A percentile compares a stretch with the other conserved stretches of the same genome.
phyloP scores from a whole-genome alignment of 192 early-diverging fungal genomes.

The Coemansia sp. region DNA sequence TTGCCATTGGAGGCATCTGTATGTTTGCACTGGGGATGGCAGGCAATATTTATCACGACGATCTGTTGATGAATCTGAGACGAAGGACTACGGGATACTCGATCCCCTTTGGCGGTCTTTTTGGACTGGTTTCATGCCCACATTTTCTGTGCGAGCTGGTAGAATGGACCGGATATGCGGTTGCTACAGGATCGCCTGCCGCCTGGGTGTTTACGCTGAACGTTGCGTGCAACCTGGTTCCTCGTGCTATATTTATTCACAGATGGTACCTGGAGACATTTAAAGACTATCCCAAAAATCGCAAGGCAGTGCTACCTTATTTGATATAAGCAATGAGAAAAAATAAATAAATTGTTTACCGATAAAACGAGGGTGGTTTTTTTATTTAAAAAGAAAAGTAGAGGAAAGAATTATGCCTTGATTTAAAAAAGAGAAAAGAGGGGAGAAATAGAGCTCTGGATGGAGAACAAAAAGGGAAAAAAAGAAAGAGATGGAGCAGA shows the following conservation, averaged over 20 bases:
- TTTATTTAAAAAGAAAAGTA: slow-evolving; percentile 4
- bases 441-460: slow-evolving; percentile 2
- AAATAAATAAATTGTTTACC: no score
- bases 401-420: slow-evolving; percentile 7
- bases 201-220: slow-evolving; percentile 49
- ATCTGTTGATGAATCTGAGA: slow-evolving; percentile 30
- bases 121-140: slow-evolving; percentile 48
- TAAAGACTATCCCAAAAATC: slow-evolving; percentile 29
- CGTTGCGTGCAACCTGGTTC: slow-evolving; percentile 37
- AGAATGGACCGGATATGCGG: slow-evolving; percentile 51
- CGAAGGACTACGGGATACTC: slow-evolving; percentile 17
- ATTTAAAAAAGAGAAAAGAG: slow-evolving; percentile 12
- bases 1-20: neutral
- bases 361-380: neutral
- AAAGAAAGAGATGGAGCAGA: neutral
- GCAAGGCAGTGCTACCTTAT: slow-evolving; percentile 50
- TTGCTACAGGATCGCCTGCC: slow-evolving; percentile 37
- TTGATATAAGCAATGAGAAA: no score
- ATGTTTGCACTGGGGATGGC: slow-evolving; percentile 30
- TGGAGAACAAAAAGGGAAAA: slow-evolving; percentile 3
- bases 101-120: slow-evolving; percentile 41
- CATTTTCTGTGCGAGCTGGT: slow-evolving; percentile 53
- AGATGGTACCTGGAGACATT: slow-evolving; percentile 43
- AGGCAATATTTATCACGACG: slow-evolving; percentile 50
- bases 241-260: slow-evolving; percentile 47